Conservation (phyloP, 73 alveolate genomes). For the Paramecium primaurelia region DNA sequence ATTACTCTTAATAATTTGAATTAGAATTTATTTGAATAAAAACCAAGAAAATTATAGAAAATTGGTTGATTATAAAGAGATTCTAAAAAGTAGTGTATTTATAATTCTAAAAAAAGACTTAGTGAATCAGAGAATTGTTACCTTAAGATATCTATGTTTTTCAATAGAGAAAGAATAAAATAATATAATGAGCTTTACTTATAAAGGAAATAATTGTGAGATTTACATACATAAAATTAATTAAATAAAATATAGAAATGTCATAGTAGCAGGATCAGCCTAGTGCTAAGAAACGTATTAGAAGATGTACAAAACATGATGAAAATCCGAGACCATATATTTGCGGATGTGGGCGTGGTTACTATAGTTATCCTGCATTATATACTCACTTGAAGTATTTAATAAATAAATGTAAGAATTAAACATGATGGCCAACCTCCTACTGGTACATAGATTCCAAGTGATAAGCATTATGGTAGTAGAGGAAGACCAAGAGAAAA, state of each 20-base stretch:
- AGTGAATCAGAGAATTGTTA: neutral
- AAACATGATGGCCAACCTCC: conserved; percentile 90
- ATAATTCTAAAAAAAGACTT: too few relatives aligned
- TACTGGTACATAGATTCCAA: conserved; percentile 91
- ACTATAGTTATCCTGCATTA: conserved; percentile 96
- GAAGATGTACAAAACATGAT: conserved; percentile 92
- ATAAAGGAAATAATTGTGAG: neutral
- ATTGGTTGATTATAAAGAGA: too few relatives aligned
- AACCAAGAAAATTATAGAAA: neutral
- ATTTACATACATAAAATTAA: neutral
- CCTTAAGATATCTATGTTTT: too few relatives aligned
- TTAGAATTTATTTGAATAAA: neutral
- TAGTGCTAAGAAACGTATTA: conserved; percentile 20
- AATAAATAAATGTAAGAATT: neutral
- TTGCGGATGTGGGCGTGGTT: conserved; percentile 98
- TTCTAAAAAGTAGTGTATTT: too few relatives aligned
- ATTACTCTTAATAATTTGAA: neutral
- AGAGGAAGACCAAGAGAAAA: conserved; percentile 95
- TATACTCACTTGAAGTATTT: conserved; percentile 93
- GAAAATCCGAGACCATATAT: conserved; percentile 87
- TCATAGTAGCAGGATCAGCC: neutral
- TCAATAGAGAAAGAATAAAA: too few relatives aligned
- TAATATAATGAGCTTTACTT: neutral
- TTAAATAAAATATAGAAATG: neutral
- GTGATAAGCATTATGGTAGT: conserved; percentile 88